Evolutionary conservation across 2,329 filamentous ascomycete species (phyloP).

Genomic region (Lizonia empirigonia): DNA sequence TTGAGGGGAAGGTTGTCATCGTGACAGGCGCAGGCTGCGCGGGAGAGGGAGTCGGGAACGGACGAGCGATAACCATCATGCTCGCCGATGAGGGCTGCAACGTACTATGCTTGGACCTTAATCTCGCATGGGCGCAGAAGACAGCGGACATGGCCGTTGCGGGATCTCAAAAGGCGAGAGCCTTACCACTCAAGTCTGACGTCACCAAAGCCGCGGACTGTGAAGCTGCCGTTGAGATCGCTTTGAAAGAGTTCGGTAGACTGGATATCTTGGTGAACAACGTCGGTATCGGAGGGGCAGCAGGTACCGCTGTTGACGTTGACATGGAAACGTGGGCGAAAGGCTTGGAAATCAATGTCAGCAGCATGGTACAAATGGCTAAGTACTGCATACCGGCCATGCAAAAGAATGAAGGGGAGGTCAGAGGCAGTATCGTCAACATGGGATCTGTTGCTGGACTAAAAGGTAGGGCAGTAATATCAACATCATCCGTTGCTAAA

Average conservation of each 20-base stretch:
- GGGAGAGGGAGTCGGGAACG: conserved; percentile 66
- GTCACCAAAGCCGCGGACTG: conserved; percentile 63
- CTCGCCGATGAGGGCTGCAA: conserved; percentile 63
- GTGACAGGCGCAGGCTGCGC: conserved; percentile 65
- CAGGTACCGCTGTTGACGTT: conserved; percentile 65
- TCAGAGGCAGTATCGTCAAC: conserved; percentile 63
- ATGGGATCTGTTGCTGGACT: conserved; percentile 66
- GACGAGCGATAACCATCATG: conserved; percentile 63
- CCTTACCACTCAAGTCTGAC: conserved; percentile 56
- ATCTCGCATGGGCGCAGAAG: conserved; percentile 55
- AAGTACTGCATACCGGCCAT: conserved; percentile 67
- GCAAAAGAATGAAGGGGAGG: conserved; percentile 55
- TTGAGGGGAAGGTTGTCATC: conserved; percentile 57
- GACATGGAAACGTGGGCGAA: conserved; percentile 64
- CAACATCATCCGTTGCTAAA: conserved; percentile 67
- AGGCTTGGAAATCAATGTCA: conserved; percentile 66
- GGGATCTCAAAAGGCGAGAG: conserved; percentile 19
- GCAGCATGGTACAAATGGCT: conserved; percentile 68
- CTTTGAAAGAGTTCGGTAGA: conserved; percentile 58
- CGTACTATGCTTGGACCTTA: conserved; percentile 64
- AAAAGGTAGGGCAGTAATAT: conserved; percentile 63
- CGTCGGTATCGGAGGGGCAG: conserved; percentile 65
- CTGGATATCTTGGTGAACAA: conserved; percentile 70
- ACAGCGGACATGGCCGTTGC: conserved; percentile 60
- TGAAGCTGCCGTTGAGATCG: conserved; percentile 47